Base-by-base conservation (phyloP, 2,329 filamentous ascomycete genomes). In the Didymella pomorum region DNA sequence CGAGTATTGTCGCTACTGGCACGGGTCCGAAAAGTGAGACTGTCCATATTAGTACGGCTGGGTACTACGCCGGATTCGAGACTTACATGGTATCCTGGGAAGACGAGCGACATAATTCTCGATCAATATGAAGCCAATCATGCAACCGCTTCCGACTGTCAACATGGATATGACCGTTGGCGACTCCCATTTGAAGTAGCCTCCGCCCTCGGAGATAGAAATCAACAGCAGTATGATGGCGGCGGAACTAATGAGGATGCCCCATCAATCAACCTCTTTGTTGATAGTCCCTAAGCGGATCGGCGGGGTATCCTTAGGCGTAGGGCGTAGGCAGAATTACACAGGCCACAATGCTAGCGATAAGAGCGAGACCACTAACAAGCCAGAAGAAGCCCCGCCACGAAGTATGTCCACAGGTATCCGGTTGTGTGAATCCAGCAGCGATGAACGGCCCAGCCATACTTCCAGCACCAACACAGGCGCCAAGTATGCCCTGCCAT, bases 221-320 rank as follows among this genome's bases (percentile, higher is more conserved):
- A 90, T 86, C 18, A 89, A 78, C 2, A 89, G 12, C 16, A 89
- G 79, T 10, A 89, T 82, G 26, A 88, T 82, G 0, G 82, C 86
- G 7, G 82, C 74, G 0, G 84, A 84, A 4, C 82, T 84, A 2
- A 81, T 79, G 11, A 87, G 56, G 1, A 86, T 78, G 1, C 87
- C 87, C 23, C 77, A 81, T 62, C 83, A 87, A 69, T 90, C 87
- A 53, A 89, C 86, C 37, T 57, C 31, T 4, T 21, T 26, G 14
- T 18, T 45, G 23, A 51, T 25, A 23, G 39, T 16, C 5, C 11
- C 46, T 41, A 51, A 33, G 9, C 8, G 16, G 16, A 79, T 79
- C 54, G 80, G 82, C 0, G 76, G 78, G 2, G 82, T 80, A 58
- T 80, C 84, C 16, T 35, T n/a, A 3, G 31, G 31, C 14, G 31